Conservation (phyloP, 2,329 filamentous ascomycete species). For the Colletotrichum ledebouriae region DNA sequence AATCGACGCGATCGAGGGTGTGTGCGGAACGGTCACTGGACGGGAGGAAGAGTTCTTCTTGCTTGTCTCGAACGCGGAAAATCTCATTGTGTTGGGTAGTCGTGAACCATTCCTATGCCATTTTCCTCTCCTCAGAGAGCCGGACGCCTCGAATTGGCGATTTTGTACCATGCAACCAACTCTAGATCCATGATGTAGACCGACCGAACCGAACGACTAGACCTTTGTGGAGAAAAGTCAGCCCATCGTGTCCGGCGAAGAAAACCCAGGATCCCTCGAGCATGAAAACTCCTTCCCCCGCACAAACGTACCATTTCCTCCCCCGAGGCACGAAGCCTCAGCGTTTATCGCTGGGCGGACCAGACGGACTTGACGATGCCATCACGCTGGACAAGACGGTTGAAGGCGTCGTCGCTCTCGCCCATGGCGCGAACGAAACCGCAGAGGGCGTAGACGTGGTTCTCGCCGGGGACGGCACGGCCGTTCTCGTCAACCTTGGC, state of each 20-base stretch:
- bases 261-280: constrained; percentile 1
- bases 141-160: constrained; percentile 60
- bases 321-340: constrained; percentile 39
- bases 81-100: constrained; percentile 44
- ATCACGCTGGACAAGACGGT: constrained; percentile 95
- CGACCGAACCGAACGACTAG: constrained; percentile 44
- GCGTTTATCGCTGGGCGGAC: constrained; percentile 77
- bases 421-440: constrained; percentile 98
- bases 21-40: constrained; percentile 29
- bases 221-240: constrained; percentile 28
- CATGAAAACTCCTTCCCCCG: constrained; percentile 6
- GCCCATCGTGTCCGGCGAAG: constrained; percentile 2
- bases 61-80: constrained; percentile 57
- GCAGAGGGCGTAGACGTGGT: constrained; percentile 96
- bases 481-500: constrained; percentile 99
- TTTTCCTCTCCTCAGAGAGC: constrained; percentile 49
- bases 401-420: constrained; percentile 96
- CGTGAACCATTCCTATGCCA: constrained; percentile 44
- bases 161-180: constrained; percentile 43
- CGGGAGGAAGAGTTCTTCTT: constrained; percentile 17
- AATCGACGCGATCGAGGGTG: constrained; percentile 13
- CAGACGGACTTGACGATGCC: constrained; percentile 98
- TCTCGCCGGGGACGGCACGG: constrained; percentile 92
- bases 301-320: constrained; percentile 37
- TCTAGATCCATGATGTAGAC: constrained; percentile 45